phyloP scores from a whole-genome alignment of 495 filamentous ascomycete species.

The Hypoxylon lenormandii region DNA sequence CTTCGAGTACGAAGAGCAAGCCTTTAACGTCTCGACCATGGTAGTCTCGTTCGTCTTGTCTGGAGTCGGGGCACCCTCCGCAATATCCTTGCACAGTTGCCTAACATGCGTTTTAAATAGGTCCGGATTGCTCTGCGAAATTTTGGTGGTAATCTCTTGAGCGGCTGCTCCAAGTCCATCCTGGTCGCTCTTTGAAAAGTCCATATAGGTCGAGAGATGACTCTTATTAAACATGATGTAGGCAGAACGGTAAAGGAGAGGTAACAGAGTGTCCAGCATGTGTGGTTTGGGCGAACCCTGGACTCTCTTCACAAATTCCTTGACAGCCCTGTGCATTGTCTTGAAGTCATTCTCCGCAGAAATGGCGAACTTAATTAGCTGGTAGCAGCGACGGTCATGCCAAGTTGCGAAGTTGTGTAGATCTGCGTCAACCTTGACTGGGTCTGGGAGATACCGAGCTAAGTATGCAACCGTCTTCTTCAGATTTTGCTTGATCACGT shows the following conservation, averaged over 20 bases:
- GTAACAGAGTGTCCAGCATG: conserved; percentile 80
- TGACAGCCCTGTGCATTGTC: conserved; percentile 86
- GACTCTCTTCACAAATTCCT: conserved; percentile 85
- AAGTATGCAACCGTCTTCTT: conserved; percentile 74
- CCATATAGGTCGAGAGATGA: conserved; percentile 89
- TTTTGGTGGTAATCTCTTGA: conserved; percentile 91
- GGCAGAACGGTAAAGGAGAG: conserved; percentile 85
- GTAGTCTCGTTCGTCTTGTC: conserved; percentile 72
- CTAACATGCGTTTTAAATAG: conserved; percentile 91
- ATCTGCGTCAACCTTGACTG: conserved; percentile 72
- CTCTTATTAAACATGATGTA: conserved; percentile 92
- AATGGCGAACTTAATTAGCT: conserved; percentile 86
- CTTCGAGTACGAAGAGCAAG: conserved; percentile 87
- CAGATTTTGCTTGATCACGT: conserved; percentile 74
- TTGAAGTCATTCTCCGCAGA: conserved; percentile 90
- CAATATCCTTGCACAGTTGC: conserved; percentile 87
- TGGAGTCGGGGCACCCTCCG: conserved; percentile 78
- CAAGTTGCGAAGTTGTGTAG: conserved; percentile 90
- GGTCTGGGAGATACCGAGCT: conserved; percentile 79
- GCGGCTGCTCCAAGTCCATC: conserved; percentile 79
- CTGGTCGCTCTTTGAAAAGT: conserved; percentile 82
- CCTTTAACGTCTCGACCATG: conserved; percentile 89
- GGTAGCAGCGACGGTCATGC: conserved; percentile 90
- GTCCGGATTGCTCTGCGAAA: conserved; percentile 86
- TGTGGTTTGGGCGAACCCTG: conserved; percentile 65